Evolutionary conservation across 139 green algal species (phyloP), one percentile per base, ranked within the genome.

Genomic region (Picochlorum sp.): DNA sequence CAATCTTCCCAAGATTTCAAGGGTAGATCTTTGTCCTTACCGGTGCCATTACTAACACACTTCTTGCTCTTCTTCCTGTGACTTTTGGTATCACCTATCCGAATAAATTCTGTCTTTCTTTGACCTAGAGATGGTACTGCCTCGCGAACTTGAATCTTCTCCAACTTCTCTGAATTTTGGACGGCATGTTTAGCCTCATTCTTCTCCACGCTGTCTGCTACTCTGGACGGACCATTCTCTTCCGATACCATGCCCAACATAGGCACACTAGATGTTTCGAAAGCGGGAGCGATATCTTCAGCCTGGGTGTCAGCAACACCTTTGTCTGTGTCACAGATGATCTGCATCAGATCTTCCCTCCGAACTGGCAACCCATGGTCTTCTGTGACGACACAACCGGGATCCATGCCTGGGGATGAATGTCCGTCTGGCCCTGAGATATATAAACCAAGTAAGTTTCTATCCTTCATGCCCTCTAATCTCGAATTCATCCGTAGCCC

Each of bases 1-100:
- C 47, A 54, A 54, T 54, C 47, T 54, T 54, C 47, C 47, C 47
- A 54, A 20, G 47, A 54, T 54, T 54, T 54, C 13, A 26, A 9
- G 6, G 47, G n/a, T 7, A 54, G 34, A 41, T 9, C 8, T 13
- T 9, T 11, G 6, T 41, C 34, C 34, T 41, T 4, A 13, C 47
- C 24, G 11, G n/a, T 20, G 4, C 5, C n/a, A 21, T 26, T 13
- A 51, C 16, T 51, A 18, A 18, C 14, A 18, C 45, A 51, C 18
- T 20, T 26, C 18, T 20, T 26, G 47, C 6, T 9, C 11, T 21
- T 54, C n/a, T 54, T 18, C 15, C 47, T 54, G 6, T 54, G 16
- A 26, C 47, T 54, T 54, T 54, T 20, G 47, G 47, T 54, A 26
- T 20, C 47, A 24, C n/a, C 47, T 20, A 54, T 21, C 8, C 34